A percentile compares a stretch with the other conserved stretches of the same genome.
Conservation (phyloP, 768 basidiomycete species). For the Neoboletus subvelutipes region DNA sequence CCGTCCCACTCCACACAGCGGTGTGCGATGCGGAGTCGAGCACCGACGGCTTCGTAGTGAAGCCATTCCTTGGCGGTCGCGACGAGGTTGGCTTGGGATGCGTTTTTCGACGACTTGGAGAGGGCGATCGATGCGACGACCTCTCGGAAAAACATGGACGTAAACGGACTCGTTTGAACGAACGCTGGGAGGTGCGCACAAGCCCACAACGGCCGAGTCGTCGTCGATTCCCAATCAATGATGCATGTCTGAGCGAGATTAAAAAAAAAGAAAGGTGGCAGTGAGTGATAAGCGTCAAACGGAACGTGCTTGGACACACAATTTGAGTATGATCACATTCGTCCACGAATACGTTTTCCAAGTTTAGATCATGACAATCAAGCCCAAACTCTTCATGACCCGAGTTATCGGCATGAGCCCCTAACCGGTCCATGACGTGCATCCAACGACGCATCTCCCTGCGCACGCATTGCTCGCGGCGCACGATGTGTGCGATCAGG, state of each 20-base stretch:
- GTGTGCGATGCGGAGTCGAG: conserved; percentile 71
- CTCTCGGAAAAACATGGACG: conserved; percentile 66
- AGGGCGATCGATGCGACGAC: conserved; percentile 51
- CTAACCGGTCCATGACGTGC: conserved; percentile 61
- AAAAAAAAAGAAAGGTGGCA: not conserved
- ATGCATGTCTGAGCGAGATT: conserved; percentile 64
- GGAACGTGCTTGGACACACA: conserved; percentile 43
- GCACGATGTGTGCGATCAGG: conserved; percentile 64
- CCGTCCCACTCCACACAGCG: conserved; percentile 87
- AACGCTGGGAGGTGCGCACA: conserved; percentile 81
- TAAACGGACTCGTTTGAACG: conserved; percentile 75
- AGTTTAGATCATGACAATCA: conserved; percentile 82
- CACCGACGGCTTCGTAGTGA: conserved; percentile 64
- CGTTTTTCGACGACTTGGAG: conserved; percentile 20
- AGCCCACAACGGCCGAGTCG: conserved; percentile 81
- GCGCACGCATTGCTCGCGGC: conserved; percentile 61
- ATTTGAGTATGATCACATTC: conserved; percentile 63
- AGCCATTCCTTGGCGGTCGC: conserved; percentile 69
- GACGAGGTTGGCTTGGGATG: conserved; percentile 33
- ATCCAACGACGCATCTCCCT: conserved; percentile 74
- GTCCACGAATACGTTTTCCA: conserved; percentile 86
- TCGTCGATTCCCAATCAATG: conserved; percentile 92
- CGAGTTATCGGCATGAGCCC: conserved; percentile 31
- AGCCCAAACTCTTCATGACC: conserved; percentile 65
- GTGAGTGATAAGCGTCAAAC: not conserved